Evolutionary conservation across 2,329 filamentous ascomycete species (phyloP).

Genomic region (Tolypocladium pustulatum): DNA sequence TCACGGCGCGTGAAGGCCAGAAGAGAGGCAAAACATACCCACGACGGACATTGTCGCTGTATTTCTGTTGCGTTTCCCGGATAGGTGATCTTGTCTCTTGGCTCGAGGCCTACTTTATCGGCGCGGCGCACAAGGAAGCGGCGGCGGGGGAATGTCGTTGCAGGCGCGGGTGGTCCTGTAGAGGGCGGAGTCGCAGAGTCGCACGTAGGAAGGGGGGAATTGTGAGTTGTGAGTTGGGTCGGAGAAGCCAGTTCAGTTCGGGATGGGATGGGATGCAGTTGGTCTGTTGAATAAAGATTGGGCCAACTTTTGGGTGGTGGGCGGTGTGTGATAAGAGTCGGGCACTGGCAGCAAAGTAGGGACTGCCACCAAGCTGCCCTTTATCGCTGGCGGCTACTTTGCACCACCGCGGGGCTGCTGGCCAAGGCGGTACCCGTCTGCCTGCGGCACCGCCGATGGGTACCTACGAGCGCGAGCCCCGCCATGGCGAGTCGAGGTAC

Average conservation of each 20-base stretch:
- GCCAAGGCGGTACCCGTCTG: background rate
- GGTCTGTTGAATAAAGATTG: background rate
- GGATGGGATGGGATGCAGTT: background rate
- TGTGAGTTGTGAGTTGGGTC: background rate
- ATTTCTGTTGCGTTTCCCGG: conserved; percentile 12
- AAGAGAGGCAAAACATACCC: conserved; percentile 26
- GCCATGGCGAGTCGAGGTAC: conserved; percentile 6
- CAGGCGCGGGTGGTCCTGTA: background rate
- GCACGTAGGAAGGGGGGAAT: background rate
- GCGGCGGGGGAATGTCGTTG: background rate
- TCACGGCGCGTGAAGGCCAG: background rate
- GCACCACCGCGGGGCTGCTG: background rate
- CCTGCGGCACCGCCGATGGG: background rate
- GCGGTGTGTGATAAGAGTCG: background rate
- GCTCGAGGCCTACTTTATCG: background rate
- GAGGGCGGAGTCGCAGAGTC: background rate
- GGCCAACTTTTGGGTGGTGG: background rate
- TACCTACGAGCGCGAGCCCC: conserved; percentile 7
- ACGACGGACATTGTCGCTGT: conserved; percentile 43
- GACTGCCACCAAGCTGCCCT: background rate
- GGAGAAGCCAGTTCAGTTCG: background rate
- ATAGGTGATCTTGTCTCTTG: background rate
- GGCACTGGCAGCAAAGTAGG: background rate
- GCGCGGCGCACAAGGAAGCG: background rate
- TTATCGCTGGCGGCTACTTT: background rate